phyloP scores from a whole-genome alignment of 2,329 filamentous ascomycete species.

The Claviceps fusiformis region DNA sequence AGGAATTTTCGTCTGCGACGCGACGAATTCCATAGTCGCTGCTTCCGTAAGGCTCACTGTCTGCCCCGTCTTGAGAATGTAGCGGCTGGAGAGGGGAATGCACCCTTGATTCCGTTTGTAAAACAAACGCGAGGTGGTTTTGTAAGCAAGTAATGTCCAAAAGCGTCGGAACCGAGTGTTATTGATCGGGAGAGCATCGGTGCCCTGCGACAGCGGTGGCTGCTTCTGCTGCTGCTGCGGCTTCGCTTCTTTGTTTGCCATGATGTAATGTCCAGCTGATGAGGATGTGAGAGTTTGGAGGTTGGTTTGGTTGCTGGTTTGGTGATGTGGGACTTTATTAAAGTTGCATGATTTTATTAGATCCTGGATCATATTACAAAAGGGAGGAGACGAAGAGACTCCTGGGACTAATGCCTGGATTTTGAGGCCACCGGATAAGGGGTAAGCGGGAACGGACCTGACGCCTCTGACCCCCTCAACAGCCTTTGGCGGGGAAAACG shows the following conservation, averaged over 20 bases:
- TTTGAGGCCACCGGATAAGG: no score
- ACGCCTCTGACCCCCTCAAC: no score
- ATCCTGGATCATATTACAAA: no score
- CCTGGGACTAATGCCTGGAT: no score
- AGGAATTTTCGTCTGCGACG: constrained; percentile 11
- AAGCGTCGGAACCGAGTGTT: background rate
- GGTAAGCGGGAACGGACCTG: no score
- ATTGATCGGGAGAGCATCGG: background rate
- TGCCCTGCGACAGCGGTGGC: background rate
- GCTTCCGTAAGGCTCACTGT: constrained; percentile 9
- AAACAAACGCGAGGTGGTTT: background rate
- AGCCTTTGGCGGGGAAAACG: no score
- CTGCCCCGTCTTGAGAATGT: background rate
- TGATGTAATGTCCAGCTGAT: background rate
- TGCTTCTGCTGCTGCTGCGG: background rate
- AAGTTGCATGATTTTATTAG: no score
- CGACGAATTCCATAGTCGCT: constrained; percentile 10
- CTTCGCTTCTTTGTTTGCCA: background rate
- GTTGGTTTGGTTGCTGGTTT: no score
- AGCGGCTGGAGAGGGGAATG: background rate
- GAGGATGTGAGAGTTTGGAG: no score
- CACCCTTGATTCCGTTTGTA: background rate
- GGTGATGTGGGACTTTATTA: no score
- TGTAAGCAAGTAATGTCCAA: background rate
- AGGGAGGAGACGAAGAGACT: no score